Evolutionary conservation across 139 green algal genomes (phyloP).

Genomic region (Raphidocelis subcapitata): DNA sequence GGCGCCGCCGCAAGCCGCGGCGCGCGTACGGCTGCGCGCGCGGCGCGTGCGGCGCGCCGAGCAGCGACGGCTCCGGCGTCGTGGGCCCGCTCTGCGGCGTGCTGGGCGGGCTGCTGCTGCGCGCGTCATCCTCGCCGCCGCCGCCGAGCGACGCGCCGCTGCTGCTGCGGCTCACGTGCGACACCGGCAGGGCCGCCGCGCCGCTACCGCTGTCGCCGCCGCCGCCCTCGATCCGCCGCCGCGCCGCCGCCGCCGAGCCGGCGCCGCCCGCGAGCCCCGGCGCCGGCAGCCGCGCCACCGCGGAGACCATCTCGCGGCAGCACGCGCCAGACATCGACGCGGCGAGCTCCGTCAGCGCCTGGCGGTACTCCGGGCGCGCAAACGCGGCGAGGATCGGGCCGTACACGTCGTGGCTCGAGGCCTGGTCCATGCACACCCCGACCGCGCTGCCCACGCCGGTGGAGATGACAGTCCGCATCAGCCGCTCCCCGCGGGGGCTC

Average conservation of each 20-base stretch:
- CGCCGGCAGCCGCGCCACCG: constrained; percentile 3
- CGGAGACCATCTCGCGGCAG: constrained; percentile 21
- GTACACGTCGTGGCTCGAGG: constrained; percentile 1
- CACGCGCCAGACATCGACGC: constrained; percentile 8
- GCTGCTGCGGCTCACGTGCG: neutral
- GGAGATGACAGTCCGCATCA: constrained; percentile 12
- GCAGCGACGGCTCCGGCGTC: constrained; percentile 21
- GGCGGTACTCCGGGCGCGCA: constrained; percentile 8
- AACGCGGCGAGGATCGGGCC: constrained; percentile 3
- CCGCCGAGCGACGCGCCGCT: neutral
- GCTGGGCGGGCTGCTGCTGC: constrained; percentile 15
- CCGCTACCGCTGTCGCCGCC: neutral
- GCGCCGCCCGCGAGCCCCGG: too few relatives aligned
- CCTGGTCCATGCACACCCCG: constrained; percentile 7
- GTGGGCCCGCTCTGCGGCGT: constrained; percentile 25
- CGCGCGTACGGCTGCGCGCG: neutral
- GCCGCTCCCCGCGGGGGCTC: constrained; percentile 2
- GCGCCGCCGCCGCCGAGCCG: neutral
- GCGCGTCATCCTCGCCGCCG: neutral
- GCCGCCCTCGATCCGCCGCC: neutral
- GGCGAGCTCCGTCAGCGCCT: constrained; percentile 13
- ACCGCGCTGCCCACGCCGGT: constrained; percentile 16
- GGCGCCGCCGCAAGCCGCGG: neutral
- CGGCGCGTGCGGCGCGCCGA: neutral
- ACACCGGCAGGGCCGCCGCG: constrained; percentile 1